Percentiles rank a stretch among this genome's conserved stretches.
Evolutionary conservation across 2,329 filamentous ascomycete genomes (phyloP).

Genomic region (Talaromyces islandicus): DNA sequence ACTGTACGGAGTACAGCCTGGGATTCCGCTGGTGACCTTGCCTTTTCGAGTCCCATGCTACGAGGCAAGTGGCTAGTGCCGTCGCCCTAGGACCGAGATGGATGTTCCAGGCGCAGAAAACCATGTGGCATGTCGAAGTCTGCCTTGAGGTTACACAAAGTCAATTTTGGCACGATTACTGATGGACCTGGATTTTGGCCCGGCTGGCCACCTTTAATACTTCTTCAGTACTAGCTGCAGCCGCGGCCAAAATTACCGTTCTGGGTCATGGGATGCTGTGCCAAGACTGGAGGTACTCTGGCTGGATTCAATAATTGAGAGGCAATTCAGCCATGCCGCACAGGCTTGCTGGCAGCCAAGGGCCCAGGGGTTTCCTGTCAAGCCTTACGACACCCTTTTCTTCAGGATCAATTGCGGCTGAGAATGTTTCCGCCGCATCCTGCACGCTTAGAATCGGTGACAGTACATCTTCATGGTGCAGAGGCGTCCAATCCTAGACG

Average conservation of each 20-base stretch:
- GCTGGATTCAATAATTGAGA: neutral
- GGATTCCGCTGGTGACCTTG: neutral
- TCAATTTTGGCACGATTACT: neutral
- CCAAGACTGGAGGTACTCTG: neutral
- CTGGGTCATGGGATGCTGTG: neutral
- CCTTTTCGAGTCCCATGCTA: conserved; percentile 4
- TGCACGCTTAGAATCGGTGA: neutral
- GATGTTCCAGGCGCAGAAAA: neutral
- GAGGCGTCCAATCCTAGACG: neutral
- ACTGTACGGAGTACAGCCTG: neutral
- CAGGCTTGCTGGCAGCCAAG: neutral
- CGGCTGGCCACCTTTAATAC: neutral
- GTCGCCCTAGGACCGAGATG: neutral
- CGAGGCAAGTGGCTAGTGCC: conserved; percentile 4
- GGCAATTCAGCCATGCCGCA: neutral
- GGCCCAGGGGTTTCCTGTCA: neutral
- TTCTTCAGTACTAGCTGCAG: neutral
- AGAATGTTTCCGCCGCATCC: neutral
- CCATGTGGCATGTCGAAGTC: neutral
- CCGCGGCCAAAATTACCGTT: neutral
- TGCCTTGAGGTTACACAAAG: neutral
- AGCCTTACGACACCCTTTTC: neutral
- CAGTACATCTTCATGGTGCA: neutral
- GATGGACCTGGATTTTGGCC: neutral
- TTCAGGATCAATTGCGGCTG: neutral